Base-by-base conservation (phyloP, 306 rosid genomes). In the Myrica gale region DNA sequence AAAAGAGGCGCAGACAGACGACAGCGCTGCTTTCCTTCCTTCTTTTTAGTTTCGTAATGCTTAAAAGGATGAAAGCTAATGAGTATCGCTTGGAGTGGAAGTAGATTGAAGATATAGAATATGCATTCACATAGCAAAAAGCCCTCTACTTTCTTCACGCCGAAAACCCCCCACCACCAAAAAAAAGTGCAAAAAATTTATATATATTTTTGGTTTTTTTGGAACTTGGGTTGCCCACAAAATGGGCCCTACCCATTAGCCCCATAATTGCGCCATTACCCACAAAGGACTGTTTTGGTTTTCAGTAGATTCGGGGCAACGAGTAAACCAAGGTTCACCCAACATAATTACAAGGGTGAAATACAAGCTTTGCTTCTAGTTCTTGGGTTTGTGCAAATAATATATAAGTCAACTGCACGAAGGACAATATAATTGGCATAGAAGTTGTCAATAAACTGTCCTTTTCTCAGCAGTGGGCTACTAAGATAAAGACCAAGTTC, bases 351-450 rank as follows among this genome's bases (percentile, higher is more conserved):
- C 61, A 17, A 20, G 20, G 10, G 0, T 52, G 15, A 66, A 72
- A 78, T 9, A 52, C 72, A 78, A 73, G 15, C 1, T 74, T 47
- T 73, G 73, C 16, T 32, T 32, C 32, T 26, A 26, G 32, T 52
- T 37, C 42, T 7, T 16, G 43, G 47, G 69, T 2, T 15, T 26
- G 0, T 26, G 42, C 66, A 19, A 12, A 60, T 23, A 60, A 4
- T 21, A 4, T 21, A 23, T 4, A 26, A 60, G 67, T 60, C 67
- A 60, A 60, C 67, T 26, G n/a, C 82, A 15, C 72, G 13, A 45
- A 9, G 50, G 78, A 72, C 78, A 43, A 69, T 60, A 44, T 44
- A 72, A 65, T 79, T 37, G 45, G 60, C 78, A 54, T 79, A 1
- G 74, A 56, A 26, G 32, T 73, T 51, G 42, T 4, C 78, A 66